phyloP scores from a whole-genome alignment of 129 eudicot genomes.

The Lactuca sativa region DNA sequence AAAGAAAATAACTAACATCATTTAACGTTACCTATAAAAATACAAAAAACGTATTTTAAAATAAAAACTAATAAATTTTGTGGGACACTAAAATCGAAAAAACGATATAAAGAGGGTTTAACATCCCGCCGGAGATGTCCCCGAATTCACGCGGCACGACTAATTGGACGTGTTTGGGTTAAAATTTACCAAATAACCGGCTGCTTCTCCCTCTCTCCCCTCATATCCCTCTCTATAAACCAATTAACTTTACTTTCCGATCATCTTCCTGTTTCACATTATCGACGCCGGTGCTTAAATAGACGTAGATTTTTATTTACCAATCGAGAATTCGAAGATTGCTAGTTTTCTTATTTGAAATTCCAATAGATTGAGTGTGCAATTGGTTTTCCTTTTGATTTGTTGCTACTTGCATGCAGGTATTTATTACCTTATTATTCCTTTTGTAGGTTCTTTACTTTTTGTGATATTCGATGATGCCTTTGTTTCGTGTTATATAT shows the following conservation, averaged over 20 bases:
- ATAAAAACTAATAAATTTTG: conserved; percentile 13
- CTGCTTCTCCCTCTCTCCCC: not conserved
- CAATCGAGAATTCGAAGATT: not conserved
- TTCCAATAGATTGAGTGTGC: conserved; percentile 23
- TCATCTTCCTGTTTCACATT: conserved; percentile 34
- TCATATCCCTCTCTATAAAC: not conserved
- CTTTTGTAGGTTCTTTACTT: not conserved
- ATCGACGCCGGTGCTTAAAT: not conserved
- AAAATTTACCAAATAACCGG: not conserved
- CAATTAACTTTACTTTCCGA: conserved; percentile 1
- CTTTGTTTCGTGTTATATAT: not conserved
- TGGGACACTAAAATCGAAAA: conserved; percentile 5
- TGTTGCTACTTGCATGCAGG: conserved; percentile 30
- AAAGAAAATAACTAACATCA: no score
- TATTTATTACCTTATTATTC: conserved; percentile 11
- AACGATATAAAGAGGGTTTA: conserved; percentile 20
- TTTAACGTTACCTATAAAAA: not conserved
- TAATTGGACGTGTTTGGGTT: conserved; percentile 14
- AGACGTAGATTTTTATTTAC: not conserved
- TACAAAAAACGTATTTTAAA: not conserved
- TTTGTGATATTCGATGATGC: not conserved
- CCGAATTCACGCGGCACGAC: conserved; percentile 34
- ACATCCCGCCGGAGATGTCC: conserved; percentile 2
- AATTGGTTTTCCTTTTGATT: conserved; percentile 10
- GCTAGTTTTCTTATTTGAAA: not conserved